A percentile compares a stretch with the other conserved stretches of the same genome.
Evolutionary conservation across 768 basidiomycete species (phyloP).

Genomic region (Clathrus columnatus): DNA sequence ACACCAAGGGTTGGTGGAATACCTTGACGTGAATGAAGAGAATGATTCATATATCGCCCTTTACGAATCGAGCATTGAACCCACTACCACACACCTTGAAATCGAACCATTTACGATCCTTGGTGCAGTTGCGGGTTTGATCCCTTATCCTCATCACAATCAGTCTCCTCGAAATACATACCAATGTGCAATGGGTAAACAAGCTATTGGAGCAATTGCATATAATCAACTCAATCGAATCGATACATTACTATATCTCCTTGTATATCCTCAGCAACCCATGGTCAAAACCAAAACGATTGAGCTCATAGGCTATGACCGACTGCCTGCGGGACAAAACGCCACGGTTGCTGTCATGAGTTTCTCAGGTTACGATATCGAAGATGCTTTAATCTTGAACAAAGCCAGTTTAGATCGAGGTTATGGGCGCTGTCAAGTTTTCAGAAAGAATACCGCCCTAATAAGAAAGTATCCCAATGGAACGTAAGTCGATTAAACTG

Average conservation of each 20-base stretch:
- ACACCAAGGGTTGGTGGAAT: slow-evolving; percentile 86
- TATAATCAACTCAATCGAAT: slow-evolving; percentile 98
- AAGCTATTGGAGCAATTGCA: slow-evolving; percentile 97
- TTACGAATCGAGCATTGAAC: slow-evolving; percentile 80
- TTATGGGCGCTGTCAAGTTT: slow-evolving; percentile 94
- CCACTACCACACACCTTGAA: slow-evolving; percentile 87
- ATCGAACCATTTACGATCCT: slow-evolving; percentile 98
- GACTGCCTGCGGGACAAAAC: slow-evolving; percentile 95
- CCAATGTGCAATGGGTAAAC: slow-evolving; percentile 99
- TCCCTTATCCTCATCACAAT: slow-evolving; percentile 99
- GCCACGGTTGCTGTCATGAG: slow-evolving; percentile 99
- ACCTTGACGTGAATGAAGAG: slow-evolving; percentile 98
- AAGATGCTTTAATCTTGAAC: slow-evolving; percentile 95
- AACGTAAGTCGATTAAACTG: slow-evolving; percentile 54
- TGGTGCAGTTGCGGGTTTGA: slow-evolving; percentile 95
- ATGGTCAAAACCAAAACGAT: slow-evolving; percentile 99
- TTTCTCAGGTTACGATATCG: slow-evolving; percentile 98
- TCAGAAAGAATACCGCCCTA: slow-evolving; percentile 90
- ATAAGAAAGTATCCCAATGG: slow-evolving; percentile 96
- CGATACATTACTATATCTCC: slow-evolving; percentile 95
- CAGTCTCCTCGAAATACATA: slow-evolving; percentile 99
- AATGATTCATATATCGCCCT: slow-evolving; percentile 95
- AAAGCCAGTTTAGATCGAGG: slow-evolving; percentile 95
- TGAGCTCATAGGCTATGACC: slow-evolving; percentile 93
- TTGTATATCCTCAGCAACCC: slow-evolving; percentile 96